A percentile compares a stretch with the other conserved stretches of the same genome.
Conservation (phyloP, 2,329 filamentous ascomycete species). For the Trichophyton mentagrophytes region DNA sequence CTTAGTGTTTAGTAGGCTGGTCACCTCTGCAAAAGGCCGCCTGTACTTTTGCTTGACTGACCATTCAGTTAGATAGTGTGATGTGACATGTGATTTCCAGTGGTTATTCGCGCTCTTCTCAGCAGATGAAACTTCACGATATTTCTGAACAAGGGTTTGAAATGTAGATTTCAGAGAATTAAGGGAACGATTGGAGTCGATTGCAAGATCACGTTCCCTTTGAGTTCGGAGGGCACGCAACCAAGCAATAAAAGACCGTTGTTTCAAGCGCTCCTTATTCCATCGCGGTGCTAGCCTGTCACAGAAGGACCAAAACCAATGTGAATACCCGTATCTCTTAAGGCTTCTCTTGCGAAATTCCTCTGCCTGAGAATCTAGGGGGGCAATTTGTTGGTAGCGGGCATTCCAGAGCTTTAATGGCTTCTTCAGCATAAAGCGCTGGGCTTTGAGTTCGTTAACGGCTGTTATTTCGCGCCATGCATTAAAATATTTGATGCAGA, state of each 20-base stretch:
- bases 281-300: conserved; percentile 33
- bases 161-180: conserved; percentile 20
- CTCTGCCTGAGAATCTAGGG: conserved; percentile 24
- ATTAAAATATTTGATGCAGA: conserved; percentile 56
- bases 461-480: conserved; percentile 55
- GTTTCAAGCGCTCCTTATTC: conserved; percentile 30
- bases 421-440: conserved; percentile 40
- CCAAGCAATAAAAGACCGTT: conserved; percentile 31
- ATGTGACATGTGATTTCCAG: conserved; percentile 24
- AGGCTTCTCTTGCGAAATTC: conserved; percentile 21
- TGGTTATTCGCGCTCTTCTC: conserved; percentile 22
- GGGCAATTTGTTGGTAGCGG: conserved; percentile 26
- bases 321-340: conserved; percentile 26
- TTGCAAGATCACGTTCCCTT: conserved; percentile 28
- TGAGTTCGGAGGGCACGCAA: conserved; percentile 28
- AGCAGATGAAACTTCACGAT: conserved; percentile 18
- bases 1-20: conserved; percentile 33
- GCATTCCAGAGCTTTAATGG: conserved; percentile 44
- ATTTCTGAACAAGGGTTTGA: conserved; percentile 25
- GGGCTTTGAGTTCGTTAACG: conserved; percentile 44
- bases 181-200: conserved; percentile 23
- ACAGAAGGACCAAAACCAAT: conserved; percentile 35
- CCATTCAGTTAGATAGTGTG: conserved; percentile 31
- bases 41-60: conserved; percentile 30
- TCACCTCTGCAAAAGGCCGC: conserved; percentile 32